These are phyloP conservation scores for Straminergon stramineum DNA, from an alignment of 225 moss, liverwort and hornwort genomes.

Conservation along the genomic window DNA sequence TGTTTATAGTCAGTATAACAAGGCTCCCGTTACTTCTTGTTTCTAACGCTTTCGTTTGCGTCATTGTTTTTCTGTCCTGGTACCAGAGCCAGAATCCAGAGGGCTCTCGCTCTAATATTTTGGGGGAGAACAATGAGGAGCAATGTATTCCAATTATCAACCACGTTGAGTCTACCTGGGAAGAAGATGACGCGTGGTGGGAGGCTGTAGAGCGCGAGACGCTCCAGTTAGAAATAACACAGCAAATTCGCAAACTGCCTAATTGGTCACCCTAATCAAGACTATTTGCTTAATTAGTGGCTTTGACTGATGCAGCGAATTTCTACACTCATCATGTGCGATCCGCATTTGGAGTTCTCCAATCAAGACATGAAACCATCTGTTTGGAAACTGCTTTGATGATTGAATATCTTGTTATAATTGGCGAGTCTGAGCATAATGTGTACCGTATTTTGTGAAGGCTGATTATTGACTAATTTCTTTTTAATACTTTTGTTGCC, in stretches of 20 bases:
- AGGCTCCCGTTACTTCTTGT: background rate
- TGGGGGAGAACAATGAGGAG: constrained; percentile 1
- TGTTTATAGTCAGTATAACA: background rate
- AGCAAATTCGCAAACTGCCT: constrained; percentile 30
- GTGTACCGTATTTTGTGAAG: background rate
- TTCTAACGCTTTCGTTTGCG: background rate
- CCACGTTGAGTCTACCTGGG: constrained; percentile 1
- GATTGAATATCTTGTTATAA: background rate
- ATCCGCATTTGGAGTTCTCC: background rate
- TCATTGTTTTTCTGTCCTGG: background rate
- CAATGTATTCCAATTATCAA: background rate
- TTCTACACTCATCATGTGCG: background rate
- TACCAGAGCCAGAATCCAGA: constrained; percentile 17
- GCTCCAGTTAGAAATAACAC: constrained; percentile 12
- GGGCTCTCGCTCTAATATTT: background rate
- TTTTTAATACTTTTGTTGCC: background rate
- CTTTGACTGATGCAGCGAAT: background rate
- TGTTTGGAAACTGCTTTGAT: background rate
- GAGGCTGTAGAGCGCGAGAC: constrained; percentile 37
- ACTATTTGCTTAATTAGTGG: background rate
- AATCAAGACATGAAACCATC: background rate
- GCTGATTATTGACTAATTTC: background rate
- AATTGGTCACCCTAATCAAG: constrained; percentile 15
- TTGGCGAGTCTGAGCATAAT: background rate
- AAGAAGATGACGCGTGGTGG: constrained; percentile 53